Evolutionary conservation across 106 monocot species (phyloP), one percentile per base, ranked within the genome.

Genomic region (Ottelia alismoides): DNA sequence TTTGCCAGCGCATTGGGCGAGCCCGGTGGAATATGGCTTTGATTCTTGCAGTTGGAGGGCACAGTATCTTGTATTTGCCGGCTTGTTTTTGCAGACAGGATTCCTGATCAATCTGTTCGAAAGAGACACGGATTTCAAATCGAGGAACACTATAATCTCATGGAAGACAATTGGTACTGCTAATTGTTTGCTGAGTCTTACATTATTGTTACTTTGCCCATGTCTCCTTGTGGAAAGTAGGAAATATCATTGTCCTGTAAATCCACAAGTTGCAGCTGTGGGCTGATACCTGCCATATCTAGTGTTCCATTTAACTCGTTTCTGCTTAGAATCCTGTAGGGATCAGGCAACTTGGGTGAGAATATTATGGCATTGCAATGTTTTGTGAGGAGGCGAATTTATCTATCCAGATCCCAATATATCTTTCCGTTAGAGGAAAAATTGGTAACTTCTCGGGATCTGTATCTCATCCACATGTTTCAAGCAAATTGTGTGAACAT

Each of bases 261-360:
- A 70, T 81, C 59, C 24, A 96, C 73, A 14, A 63, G 43, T 28
- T 76, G 70, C 51, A 96, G 60, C 1, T 71, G 45, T 19, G 63
- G 49, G 45, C 78, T 66, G 49, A 67, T 16, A 27, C 30, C 45
- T 21, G 76, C 64, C 66, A 85, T 60, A 31, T 74, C 28, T 20
- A 96, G 75, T 4, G 65, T 69, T 3, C 84, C 88, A 58, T 74
- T 70, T 49, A 96, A 57, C 31, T 19, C 26, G 57, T 88, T 94
- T 12, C 61, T 52, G 11, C 25, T 35, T 11, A 94, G 44, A 49
- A 62, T 25, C 58, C 93, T 94, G 76, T 28, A 31, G 7, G 3
- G 40, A 43, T 6, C 16, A 6, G 40, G 40, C 40, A 43, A 43
- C 10, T n/a, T n/a, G 40, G 16, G 40, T 43, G 10, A 43, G 40